A percentile compares a stretch with the other conserved stretches of the same genome.
phyloP scores from a whole-genome alignment of 768 basidiomycete genomes.

The Boletus subcaerulescens region DNA sequence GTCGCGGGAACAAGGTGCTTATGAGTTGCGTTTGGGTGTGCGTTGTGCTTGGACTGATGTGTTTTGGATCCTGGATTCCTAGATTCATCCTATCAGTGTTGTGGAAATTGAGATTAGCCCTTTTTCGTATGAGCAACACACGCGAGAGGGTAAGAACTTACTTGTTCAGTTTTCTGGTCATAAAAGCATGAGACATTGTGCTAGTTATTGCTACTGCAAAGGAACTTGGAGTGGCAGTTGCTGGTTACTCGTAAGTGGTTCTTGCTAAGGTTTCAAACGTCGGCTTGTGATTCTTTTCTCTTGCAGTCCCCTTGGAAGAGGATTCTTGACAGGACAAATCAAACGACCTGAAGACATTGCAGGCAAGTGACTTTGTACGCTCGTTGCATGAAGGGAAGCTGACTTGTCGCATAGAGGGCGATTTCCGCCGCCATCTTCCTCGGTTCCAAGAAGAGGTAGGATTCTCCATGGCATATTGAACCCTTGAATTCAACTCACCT shows the following conservation, averaged over 20 bases:
- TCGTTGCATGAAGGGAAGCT: background rate
- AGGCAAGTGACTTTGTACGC: conserved; percentile 9
- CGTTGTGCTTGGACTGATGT: too few relatives aligned
- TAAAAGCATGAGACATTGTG: too few relatives aligned
- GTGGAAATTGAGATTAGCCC: conserved; percentile 70
- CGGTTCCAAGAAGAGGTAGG: conserved; percentile 43
- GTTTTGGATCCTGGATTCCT: conserved; percentile 35
- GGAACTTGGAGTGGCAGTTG: conserved; percentile 56
- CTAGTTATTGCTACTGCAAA: conserved; percentile 49
- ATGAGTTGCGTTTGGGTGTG: too few relatives aligned
- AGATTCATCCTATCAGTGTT: conserved; percentile 54
- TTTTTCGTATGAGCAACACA: conserved; percentile 54
- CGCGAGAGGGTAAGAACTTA: conserved; percentile 37
- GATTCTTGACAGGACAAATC: conserved; percentile 52
- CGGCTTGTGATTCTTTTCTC: too few relatives aligned
- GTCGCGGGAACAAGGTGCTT: conserved; percentile 28
- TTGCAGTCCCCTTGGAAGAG: conserved; percentile 49
- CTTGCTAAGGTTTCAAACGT: too few relatives aligned
- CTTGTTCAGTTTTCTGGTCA: background rate
- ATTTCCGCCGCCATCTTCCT: conserved; percentile 35
- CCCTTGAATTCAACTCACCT: background rate
- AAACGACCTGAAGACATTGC: conserved; percentile 37
- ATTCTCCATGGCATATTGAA: background rate
- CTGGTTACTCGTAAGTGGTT: conserved; percentile 53
- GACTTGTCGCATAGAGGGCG: conserved; percentile 32